Evolutionary conservation across 495 filamentous ascomycete species (phyloP).

Genomic region (Beverwykella pulmonaria): DNA sequence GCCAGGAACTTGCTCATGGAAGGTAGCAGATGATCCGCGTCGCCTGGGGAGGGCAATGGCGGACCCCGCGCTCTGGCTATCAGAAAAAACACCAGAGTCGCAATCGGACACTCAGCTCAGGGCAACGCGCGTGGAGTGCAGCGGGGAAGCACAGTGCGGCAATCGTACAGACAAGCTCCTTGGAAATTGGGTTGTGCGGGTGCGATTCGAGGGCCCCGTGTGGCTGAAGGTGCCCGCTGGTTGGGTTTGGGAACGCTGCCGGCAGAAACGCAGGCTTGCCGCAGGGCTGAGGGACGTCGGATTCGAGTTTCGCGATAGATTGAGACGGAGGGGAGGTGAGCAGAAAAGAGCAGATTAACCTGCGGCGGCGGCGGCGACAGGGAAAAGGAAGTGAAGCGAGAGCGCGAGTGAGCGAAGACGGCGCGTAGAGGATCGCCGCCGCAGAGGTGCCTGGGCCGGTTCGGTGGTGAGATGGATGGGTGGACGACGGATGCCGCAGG

Average conservation of each 20-base stretch:
- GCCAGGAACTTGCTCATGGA: conserved; percentile 25
- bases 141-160: conserved; percentile 27
- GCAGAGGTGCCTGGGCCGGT: not conserved
- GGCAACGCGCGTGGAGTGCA: conserved; percentile 16
- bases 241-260: not conserved
- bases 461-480: not conserved
- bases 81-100: conserved; percentile 6
- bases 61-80: conserved; percentile 20
- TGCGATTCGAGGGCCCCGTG: conserved; percentile 1
- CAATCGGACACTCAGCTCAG: not conserved
- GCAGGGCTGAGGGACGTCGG: conserved; percentile 1
- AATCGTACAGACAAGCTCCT: conserved; percentile 7
- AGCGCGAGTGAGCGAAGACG: not conserved
- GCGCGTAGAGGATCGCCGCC: conserved; percentile 1
- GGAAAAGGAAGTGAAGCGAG: not conserved
- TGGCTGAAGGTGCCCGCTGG: conserved; percentile 3
- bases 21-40: conserved; percentile 7
- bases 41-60: not conserved
- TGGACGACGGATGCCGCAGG: not conserved
- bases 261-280: not conserved
- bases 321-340: conserved; percentile 12
- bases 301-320: not conserved
- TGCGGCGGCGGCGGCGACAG: conserved; percentile 7
- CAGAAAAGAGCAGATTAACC: conserved; percentile 35
- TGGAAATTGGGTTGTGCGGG: not conserved